Evolutionary conservation across 768 basidiomycete genomes (phyloP).

Genomic region (Harrya chromipes): DNA sequence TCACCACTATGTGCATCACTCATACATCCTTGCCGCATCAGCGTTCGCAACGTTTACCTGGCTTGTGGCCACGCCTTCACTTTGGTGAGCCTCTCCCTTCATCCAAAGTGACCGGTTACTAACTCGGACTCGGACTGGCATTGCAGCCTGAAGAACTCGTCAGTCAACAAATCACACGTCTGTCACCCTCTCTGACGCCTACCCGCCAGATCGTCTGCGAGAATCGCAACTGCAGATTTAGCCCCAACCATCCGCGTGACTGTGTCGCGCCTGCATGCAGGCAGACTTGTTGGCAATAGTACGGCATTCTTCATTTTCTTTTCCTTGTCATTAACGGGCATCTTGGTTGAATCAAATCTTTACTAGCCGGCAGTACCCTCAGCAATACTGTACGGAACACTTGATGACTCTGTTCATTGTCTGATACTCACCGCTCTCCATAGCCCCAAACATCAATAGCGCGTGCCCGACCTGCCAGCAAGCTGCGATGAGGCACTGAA

Average conservation of each 20-base stretch:
- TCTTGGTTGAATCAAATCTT: slow-evolving; percentile 1
- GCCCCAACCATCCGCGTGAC: slow-evolving; percentile 44
- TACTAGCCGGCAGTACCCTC: slow-evolving; percentile 41
- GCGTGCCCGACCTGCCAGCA: slow-evolving; percentile 41
- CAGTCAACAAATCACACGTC: slow-evolving; percentile 1
- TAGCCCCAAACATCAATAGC: slow-evolving; percentile 43
- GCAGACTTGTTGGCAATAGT: slow-evolving; percentile 51
- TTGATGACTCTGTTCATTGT: background rate
- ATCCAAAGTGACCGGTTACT: slow-evolving; percentile 5
- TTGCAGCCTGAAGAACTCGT: slow-evolving; percentile 39
- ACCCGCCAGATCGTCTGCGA: slow-evolving; percentile 46
- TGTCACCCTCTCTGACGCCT: slow-evolving; percentile 8
- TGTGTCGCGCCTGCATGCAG: slow-evolving; percentile 45
- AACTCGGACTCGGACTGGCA: background rate
- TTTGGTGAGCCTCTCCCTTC: slow-evolving; percentile 31
- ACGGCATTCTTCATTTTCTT: slow-evolving; percentile 5
- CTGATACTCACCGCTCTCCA: background rate
- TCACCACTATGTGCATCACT: background rate
- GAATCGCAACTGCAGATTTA: slow-evolving; percentile 49
- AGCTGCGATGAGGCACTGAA: slow-evolving; percentile 24
- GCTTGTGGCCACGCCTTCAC: slow-evolving; percentile 47
- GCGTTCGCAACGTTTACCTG: slow-evolving; percentile 47
- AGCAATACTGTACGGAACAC: slow-evolving; percentile 42
- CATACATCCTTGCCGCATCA: slow-evolving; percentile 8
- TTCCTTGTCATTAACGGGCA: slow-evolving; percentile 9